Evolutionary conservation across 352 stramenopile species (phyloP).

Genomic region (Globisporangium megalacanthum): DNA sequence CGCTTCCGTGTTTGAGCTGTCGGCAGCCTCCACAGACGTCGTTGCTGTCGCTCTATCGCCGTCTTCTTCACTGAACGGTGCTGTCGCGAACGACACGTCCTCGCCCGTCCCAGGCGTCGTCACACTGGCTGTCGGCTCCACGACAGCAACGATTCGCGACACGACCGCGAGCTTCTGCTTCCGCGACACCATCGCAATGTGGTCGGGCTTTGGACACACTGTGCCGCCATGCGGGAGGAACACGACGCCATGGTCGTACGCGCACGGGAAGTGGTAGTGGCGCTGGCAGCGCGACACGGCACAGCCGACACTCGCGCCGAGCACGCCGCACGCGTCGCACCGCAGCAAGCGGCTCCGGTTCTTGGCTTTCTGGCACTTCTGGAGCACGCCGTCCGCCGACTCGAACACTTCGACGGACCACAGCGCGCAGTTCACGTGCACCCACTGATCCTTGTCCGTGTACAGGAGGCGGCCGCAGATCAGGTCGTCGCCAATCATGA

Average conservation of each 20-base stretch:
- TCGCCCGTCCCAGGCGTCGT: background rate
- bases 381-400: constrained; percentile 54
- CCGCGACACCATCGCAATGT: constrained; percentile 46
- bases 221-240: constrained; percentile 71
- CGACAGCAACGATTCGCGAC: background rate
- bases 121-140: background rate
- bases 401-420: constrained; percentile 93
- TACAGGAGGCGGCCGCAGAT: constrained; percentile 77
- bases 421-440: constrained; percentile 90
- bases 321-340: constrained; percentile 87
- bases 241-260: constrained; percentile 63
- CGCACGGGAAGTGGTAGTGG: constrained; percentile 94
- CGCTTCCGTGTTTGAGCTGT: background rate
- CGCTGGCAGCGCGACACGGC: constrained; percentile 74
- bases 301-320: constrained; percentile 92
- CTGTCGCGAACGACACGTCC: background rate
- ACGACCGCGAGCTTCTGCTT: constrained; percentile 13
- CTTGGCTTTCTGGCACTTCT: constrained; percentile 87
- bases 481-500: constrained; percentile 69
- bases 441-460: constrained; percentile 80
- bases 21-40: background rate
- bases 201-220: constrained; percentile 45
- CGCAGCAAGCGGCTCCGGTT: constrained; percentile 84
- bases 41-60: background rate
- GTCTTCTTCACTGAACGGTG: background rate